Evolutionary conservation across 148 eudicot genomes (phyloP).

Genomic region (Chenopodium album): DNA sequence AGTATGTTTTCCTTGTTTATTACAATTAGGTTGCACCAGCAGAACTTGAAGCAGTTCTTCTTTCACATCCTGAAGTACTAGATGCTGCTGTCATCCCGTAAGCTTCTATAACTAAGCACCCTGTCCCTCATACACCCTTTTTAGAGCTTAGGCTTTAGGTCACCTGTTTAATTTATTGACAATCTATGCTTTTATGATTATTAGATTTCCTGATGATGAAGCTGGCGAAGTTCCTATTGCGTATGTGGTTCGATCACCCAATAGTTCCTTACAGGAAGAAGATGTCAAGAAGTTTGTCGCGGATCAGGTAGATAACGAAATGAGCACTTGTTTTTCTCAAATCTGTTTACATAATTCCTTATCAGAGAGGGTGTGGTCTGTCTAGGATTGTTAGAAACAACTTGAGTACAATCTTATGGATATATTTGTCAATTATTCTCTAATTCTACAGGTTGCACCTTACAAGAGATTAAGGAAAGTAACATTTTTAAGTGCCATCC

Average conservation of each 20-base stretch:
- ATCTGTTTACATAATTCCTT: background rate
- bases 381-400: background rate
- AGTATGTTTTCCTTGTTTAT: constrained; percentile 7
- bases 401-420: background rate
- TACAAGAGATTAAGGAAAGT: constrained; percentile 59
- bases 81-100: constrained; percentile 88
- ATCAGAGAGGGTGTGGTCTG: background rate
- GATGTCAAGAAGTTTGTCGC: constrained; percentile 60
- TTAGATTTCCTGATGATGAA: constrained; percentile 73
- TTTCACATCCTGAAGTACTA: constrained; percentile 69
- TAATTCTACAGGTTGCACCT: constrained; percentile 56
- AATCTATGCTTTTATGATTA: background rate
- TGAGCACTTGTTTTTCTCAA: background rate
- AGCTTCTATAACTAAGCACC: constrained; percentile 23
- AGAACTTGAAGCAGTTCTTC: constrained; percentile 78
- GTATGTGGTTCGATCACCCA: constrained; percentile 67
- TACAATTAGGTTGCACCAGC: constrained; percentile 71
- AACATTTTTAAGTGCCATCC: constrained; percentile 43
- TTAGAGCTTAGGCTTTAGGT: background rate
- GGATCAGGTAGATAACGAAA: constrained; percentile 48
- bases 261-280: constrained; percentile 53
- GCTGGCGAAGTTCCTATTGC: constrained; percentile 88
- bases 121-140: background rate
- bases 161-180: background rate
- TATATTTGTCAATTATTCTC: background rate